Base-by-base conservation (phyloP, 163 green algal species). In the Volvox carteri region DNA sequence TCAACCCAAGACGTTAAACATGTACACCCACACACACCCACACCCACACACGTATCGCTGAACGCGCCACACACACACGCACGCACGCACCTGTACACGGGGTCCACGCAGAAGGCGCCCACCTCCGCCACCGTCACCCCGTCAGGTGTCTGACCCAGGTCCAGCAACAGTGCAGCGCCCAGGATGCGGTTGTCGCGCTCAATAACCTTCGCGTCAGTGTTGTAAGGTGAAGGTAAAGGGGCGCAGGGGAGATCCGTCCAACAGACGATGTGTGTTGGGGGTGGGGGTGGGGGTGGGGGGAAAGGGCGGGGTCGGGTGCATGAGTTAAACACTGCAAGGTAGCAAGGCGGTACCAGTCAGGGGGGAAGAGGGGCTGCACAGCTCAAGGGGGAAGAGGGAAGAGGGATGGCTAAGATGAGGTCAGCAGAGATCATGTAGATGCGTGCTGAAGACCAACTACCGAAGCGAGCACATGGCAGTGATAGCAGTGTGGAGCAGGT, bases 41-140 rank as follows among this genome's bases (percentile, higher is more conserved):
- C 50, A 60, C 50, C 12, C 54, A 65, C 54, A 65, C 54, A 65
- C 54, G 8, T 28, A 65, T 4, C 54, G 54, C 19, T 23, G 28
- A 2, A 37, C 67, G 14, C 30, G 67, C 67, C 42, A 58, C 42
- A 16, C 41, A 4, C 72, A 5, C 72, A 35, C 18, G 25, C 14
- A 25, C 16, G 28, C 6, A 30, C 76, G 21, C 62, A 91, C 89
- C 89, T 81, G 92, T 96, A 98, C 3, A 93, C 84, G 4, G 95
- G 92, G 87, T 97, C 91, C 14, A 99, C 95, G 50, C 96, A 97
- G 91, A 99, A 99, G 33, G 98, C 97, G 30, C 95, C 96, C n/a
- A 99, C 91, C 94, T 99, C 98, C 1, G 93, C 95, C 4, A 95
- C 92, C 4, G 86, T 74, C 35, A 92, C 68, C 9, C 94, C 95